Evolutionary conservation across 2,329 filamentous ascomycete genomes (phyloP), one percentile per base, ranked within the genome.

Genomic region (Monosporascus sp.): DNA sequence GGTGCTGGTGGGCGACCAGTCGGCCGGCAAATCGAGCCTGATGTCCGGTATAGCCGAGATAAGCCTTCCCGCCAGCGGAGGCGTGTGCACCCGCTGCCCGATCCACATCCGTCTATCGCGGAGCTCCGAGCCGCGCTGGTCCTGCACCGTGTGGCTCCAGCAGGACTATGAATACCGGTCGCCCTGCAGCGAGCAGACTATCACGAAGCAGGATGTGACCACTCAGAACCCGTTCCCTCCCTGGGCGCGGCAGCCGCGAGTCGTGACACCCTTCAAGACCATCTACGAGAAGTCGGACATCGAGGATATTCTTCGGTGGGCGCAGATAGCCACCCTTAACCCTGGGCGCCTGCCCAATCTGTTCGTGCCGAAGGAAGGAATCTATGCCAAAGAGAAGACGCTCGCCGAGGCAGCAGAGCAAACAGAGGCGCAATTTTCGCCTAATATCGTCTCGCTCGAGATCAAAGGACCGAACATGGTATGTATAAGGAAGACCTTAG

Each of bases 1-100:
- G 9, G 87, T 91, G 5, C 80, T 94, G 0, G 82, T 94, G 0
- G 90, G 90, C 0, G 89, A 95, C 47, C 90, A 96, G 63, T 87
- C 82, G 1, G 87, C 89, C 0, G 90, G 90, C 0, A 95, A 95
- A 65, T 89, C 84, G 0, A 89, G 47, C 37, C 37, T 60, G 9
- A 59, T 47, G 22, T 70, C 75, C 52, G 75, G 71, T 0, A 72
- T 79, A 57, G 55, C 63, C 0, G 80, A 78, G 5, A 83, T 87
- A 52, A 77, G 31, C 31, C 31, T 35, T 14, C 31, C 31, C 31
- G 22, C n/a, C n/a, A 43, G 39, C 15, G 22, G 39, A 18, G 58
- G 57, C 2, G 54, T 59, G 9, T 95, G 90, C 63, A 95, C 90
- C 0, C 72, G 86, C 0, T 93, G 88, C 51, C 89, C 90, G 0